Evolutionary conservation across 2,329 filamentous ascomycete species (phyloP).

Genomic region (Plenodomus lindquistii): DNA sequence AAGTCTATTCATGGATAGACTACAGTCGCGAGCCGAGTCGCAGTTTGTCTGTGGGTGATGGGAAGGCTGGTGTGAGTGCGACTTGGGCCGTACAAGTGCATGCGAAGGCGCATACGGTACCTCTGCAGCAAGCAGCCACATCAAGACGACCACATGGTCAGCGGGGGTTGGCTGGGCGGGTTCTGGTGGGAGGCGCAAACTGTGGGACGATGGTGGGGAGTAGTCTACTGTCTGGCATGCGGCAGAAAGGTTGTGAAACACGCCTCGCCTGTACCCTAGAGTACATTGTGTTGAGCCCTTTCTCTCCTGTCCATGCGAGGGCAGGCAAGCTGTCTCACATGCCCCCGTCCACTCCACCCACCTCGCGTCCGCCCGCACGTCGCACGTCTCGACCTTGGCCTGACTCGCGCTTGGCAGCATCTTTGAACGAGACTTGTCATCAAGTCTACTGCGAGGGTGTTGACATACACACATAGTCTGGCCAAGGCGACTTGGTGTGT

Average conservation of each 20-base stretch:
- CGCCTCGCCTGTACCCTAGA: constrained; percentile 30
- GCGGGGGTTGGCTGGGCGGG: constrained; percentile 18
- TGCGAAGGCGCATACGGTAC: constrained; percentile 6
- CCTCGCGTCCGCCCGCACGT: constrained; percentile 6
- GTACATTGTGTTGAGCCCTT: constrained; percentile 19
- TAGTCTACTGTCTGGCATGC: constrained; percentile 9
- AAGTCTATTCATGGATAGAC: constrained; percentile 16
- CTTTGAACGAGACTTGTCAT: no score
- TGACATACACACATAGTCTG: no score
- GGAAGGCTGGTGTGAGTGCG: constrained; percentile 3
- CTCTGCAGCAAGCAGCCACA: neutral
- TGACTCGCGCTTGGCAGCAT: no score
- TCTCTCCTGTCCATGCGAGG: constrained; percentile 31
- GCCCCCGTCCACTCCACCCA: constrained; percentile 4
- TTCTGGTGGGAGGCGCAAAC: neutral
- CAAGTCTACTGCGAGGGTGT: no score
- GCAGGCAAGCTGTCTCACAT: constrained; percentile 23
- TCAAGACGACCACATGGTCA: constrained; percentile 12
- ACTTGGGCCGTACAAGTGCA: constrained; percentile 3
- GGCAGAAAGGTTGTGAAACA: constrained; percentile 38
- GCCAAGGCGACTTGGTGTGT: no score
- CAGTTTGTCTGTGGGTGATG: constrained; percentile 3
- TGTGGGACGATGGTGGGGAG: constrained; percentile 9
- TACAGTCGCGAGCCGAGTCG: constrained; percentile 16
- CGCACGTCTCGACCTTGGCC: no score